These are phyloP conservation scores for Coemansia sp. DNA, from an alignment of 192 early-diverging fungal genomes.

Conservation along the genomic window DNA sequence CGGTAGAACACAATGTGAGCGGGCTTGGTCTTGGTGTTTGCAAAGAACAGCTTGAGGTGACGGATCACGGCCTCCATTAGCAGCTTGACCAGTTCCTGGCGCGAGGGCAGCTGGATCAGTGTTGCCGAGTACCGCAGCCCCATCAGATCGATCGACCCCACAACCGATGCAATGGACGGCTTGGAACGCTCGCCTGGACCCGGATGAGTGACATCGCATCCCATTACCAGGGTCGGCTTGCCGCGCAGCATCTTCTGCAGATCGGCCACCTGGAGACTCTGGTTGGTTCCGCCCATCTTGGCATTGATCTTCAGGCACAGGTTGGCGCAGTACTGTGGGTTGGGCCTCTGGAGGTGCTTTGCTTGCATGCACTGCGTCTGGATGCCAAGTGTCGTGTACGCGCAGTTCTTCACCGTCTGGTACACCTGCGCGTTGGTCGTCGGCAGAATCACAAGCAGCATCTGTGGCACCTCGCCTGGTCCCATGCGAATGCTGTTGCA, in stretches of 20 bases:
- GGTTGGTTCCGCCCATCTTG: conserved; percentile 90
- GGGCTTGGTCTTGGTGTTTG: conserved; percentile 62
- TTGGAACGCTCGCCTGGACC: conserved; percentile 63
- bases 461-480: conserved; percentile 64
- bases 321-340: conserved; percentile 93
- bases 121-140: conserved; percentile 65
- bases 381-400: conserved; percentile 85
- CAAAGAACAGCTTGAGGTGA: conserved; percentile 67
- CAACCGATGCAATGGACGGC: conserved; percentile 77
- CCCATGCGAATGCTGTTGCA: conserved; percentile 68
- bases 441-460: conserved; percentile 83
- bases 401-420: conserved; percentile 83
- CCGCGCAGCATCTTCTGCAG: conserved; percentile 57
- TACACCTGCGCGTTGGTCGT: conserved; percentile 80
- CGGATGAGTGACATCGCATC: conserved; percentile 90
- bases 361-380: conserved; percentile 90
- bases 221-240: conserved; percentile 87
- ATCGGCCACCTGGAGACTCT: conserved; percentile 56
- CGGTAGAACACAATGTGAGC: conserved; percentile 82
- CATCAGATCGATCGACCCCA: conserved; percentile 67
- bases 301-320: conserved; percentile 93
- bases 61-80: conserved; percentile 62
- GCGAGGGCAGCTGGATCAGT: conserved; percentile 65
- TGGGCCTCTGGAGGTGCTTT: conserved; percentile 72
- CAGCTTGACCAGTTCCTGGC: conserved; percentile 71